phyloP scores from a whole-genome alignment of 345 rosid genomes.

The Mallotus nudiflorus region DNA sequence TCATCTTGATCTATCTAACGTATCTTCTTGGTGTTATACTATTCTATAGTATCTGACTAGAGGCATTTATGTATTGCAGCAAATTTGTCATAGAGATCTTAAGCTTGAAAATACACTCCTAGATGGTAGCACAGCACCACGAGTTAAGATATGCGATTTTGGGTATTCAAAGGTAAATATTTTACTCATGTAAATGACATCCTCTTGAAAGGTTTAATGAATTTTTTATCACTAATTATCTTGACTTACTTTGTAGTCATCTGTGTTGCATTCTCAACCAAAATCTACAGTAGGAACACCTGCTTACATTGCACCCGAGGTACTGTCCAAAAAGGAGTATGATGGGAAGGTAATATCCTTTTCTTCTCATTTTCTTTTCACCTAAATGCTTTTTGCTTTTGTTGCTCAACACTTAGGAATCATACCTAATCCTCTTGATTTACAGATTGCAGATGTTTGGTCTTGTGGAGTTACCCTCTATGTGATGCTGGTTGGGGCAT shows the following conservation, averaged over 20 bases:
- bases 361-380: not conserved
- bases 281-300: conserved; percentile 97
- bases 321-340: conserved; percentile 68
- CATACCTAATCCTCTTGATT: conserved; percentile 10
- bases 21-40: not conserved
- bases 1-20: not conserved
- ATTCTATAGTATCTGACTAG: not conserved
- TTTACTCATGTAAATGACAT: not conserved
- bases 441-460: conserved; percentile 30
- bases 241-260: conserved; percentile 44
- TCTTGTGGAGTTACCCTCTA: conserved; percentile 29
- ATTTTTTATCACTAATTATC: conserved; percentile 2
- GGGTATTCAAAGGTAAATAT: conserved; percentile 75
- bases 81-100: conserved; percentile 92
- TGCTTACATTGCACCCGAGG: conserved; percentile 90
- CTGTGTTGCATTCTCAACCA: conserved; percentile 88
- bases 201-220: not conserved
- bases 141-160: conserved; percentile 87
- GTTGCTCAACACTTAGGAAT: conserved; percentile 2
- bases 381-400: not conserved
- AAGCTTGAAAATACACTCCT: conserved; percentile 88
- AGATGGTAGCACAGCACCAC: conserved; percentile 73
- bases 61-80: conserved; percentile 38
- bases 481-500: conserved; percentile 28
- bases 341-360: conserved; percentile 63